Evolutionary conservation across 1,284 basidiomycete species (phyloP), one percentile per base, ranked within the genome.

Genomic region (Malassezia arunalokei): DNA sequence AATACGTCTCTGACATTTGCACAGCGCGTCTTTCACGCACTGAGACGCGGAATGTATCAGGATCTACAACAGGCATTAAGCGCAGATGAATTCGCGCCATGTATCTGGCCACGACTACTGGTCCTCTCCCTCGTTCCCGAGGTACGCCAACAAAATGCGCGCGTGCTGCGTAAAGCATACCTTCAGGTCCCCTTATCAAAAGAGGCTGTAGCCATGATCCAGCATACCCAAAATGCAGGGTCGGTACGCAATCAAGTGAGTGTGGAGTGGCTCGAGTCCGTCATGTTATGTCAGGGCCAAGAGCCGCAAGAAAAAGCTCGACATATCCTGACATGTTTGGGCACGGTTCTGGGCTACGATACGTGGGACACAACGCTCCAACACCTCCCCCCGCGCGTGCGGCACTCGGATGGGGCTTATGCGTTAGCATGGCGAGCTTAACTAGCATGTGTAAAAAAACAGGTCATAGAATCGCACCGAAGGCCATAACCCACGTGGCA

Each of bases 391-490:
- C 29, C 31, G 9, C 14, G 43, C 14, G 12, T 44, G 6, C 43
- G 43, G 9, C 29, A 31, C n/a, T 20, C 31, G 3, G 32, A 29
- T 14, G 43, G 33, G 14, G 43, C 43, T 5, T 31, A 35, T 11
- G 43, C 32, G 29, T 20, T 44, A 5, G 30, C 43, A 31, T 44
- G 43, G 43, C 43, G 43, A 29, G 29, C 43, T 20, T 35, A n/a
- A 43, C n/a, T 32, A 31, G 29, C 12, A 44, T 35, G 31, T 35
- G 20, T 32, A 44, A n/a, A 15, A 9, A 14, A 28, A 37, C 37
- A 39, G 33, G 24, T n/a, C 31, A 54, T 54, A 30, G 51, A 54
- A 54, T 17, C 11, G n/a, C n/a, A 32, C 42, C 45, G 51, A 54
- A 54, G 11, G 35, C 20, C 11, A 11, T 3, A 12, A 6, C 7